Evolutionary conservation across 2,329 filamentous ascomycete species (phyloP).

Genomic region (Tolypocladium tundrense): DNA sequence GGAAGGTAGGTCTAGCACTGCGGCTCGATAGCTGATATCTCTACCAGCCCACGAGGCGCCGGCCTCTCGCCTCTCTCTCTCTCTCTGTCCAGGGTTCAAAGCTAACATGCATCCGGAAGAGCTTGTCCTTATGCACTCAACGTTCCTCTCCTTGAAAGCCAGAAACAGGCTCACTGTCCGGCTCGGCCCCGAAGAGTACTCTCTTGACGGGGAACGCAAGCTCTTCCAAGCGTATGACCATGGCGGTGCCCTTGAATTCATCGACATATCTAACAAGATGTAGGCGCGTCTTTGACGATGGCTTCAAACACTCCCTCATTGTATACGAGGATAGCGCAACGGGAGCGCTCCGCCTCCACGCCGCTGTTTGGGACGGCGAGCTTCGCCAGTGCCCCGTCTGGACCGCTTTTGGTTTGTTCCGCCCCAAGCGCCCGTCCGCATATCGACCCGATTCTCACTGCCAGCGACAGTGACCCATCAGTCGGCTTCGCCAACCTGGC

Average conservation of each 20-base stretch:
- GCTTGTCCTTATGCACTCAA: slow-evolving; percentile 48
- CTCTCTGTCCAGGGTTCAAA: not conserved
- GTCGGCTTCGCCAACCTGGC: slow-evolving; percentile 36
- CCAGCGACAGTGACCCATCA: slow-evolving; percentile 39
- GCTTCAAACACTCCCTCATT: slow-evolving; percentile 40
- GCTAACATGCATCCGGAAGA: slow-evolving; percentile 24
- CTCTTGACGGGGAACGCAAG: slow-evolving; percentile 35
- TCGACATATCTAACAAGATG: not conserved
- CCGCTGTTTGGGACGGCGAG: slow-evolving; percentile 44
- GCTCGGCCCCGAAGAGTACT: slow-evolving; percentile 35
- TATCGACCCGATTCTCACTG: not conserved
- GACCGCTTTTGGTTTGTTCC: slow-evolving; percentile 50
- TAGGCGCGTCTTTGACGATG: slow-evolving; percentile 47
- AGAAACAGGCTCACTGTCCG: slow-evolving; percentile 33
- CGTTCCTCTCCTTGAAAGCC: slow-evolving; percentile 46
- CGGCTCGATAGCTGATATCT: not conserved
- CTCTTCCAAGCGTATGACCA: slow-evolving; percentile 45
- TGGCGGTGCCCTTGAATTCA: not conserved
- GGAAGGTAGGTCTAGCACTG: slow-evolving; percentile 38
- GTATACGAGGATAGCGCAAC: slow-evolving; percentile 42
- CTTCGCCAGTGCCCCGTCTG: slow-evolving; percentile 47
- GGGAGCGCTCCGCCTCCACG: slow-evolving; percentile 42
- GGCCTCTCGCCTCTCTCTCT: not conserved
- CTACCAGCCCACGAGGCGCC: not conserved
- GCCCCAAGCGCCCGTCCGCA: not conserved